Conservation (phyloP, 768 basidiomycete species). For the Boletus sp. region DNA sequence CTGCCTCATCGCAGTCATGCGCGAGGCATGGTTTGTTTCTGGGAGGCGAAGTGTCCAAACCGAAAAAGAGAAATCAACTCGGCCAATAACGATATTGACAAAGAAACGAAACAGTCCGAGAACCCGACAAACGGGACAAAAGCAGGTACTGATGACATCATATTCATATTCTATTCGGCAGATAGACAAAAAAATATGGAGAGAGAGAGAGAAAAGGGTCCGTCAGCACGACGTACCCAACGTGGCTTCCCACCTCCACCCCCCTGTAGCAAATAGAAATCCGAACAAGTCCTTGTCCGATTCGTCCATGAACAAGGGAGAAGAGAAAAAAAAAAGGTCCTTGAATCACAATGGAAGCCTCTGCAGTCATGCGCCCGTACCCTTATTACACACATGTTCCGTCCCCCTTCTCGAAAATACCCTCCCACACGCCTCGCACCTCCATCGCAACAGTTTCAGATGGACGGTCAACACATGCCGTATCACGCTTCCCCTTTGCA, state of each 20-base stretch:
- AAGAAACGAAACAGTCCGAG: neutral
- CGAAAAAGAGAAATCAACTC: no score
- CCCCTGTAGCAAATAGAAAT: neutral
- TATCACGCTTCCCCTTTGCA: conserved; percentile 22
- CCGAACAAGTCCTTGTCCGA: neutral
- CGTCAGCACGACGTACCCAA: no score
- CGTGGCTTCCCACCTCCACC: no score
- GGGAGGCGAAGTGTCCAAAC: neutral
- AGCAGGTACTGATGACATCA: no score
- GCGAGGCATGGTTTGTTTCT: no score
- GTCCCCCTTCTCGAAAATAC: conserved; percentile 20
- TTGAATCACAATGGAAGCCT: neutral
- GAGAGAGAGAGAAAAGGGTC: no score
- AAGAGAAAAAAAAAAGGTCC: neutral
- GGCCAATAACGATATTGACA: neutral
- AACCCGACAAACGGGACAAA: neutral
- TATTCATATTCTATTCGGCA: no score
- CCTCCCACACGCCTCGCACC: conserved; percentile 10
- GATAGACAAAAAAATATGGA: no score
- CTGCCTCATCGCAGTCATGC: no score
- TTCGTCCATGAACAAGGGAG: neutral
- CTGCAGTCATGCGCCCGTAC: neutral
- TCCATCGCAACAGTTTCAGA: conserved; percentile 15
- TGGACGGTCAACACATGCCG: conserved; percentile 19
- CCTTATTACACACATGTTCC: conserved; percentile 5